Conservation (phyloP, 2,329 filamentous ascomycete genomes). For the Berkeleyomyces basicola region DNA sequence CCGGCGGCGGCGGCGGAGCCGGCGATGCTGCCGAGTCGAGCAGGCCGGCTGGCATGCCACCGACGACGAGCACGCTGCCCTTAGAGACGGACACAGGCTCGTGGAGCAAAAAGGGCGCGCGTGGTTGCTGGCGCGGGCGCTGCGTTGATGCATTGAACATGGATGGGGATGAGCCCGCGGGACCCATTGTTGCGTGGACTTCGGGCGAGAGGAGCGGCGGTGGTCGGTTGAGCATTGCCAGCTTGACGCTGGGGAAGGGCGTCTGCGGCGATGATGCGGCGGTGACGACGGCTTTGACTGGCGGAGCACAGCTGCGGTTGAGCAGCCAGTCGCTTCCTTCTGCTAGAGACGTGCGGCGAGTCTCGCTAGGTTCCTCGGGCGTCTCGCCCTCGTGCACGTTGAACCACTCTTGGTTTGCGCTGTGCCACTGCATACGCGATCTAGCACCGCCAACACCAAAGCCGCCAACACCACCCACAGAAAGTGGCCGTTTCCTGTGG, state of each 20-base stretch:
- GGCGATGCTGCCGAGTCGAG: background rate
- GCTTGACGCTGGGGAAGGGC: background rate
- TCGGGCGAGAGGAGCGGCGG: background rate
- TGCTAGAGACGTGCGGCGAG: background rate
- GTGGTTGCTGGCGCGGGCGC: slow-evolving; percentile 3
- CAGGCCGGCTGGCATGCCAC: background rate
- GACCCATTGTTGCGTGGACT: background rate
- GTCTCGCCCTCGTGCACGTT: background rate
- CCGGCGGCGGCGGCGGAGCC: background rate
- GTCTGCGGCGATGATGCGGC: background rate
- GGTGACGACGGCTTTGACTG: no score
- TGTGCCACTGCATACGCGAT: background rate
- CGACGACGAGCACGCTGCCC: no score
- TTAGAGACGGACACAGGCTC: background rate
- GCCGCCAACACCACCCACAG: no score
- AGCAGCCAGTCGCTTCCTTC: background rate
- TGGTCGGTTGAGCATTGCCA: background rate
- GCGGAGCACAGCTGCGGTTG: no score
- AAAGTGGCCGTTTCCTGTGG: background rate
- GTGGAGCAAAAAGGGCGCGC: background rate
- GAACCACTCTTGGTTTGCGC: background rate
- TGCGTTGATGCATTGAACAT: background rate
- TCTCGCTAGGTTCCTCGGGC: background rate
- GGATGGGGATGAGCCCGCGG: background rate
- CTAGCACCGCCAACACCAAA: background rate